These are phyloP conservation scores for Nasturtium officinale DNA, from an alignment of 345 rosid species.

Conservation along the genomic window DNA sequence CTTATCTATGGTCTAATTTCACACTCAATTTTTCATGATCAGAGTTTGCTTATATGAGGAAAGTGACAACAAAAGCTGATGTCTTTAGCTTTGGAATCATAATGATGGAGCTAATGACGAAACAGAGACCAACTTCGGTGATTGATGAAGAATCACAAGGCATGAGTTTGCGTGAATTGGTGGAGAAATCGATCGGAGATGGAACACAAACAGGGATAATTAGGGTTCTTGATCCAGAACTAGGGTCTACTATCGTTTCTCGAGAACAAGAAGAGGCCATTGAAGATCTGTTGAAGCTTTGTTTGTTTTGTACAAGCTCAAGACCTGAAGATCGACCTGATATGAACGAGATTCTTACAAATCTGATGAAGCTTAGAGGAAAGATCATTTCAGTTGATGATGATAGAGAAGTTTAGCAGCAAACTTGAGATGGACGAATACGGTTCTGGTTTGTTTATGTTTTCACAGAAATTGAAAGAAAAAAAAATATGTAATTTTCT, in stretches of 20 bases:
- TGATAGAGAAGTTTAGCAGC: neutral
- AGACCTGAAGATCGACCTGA: slow-evolving; percentile 69
- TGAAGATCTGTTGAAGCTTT: slow-evolving; percentile 50
- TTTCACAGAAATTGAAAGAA: neutral
- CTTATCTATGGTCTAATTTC: neutral
- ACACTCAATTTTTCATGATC: slow-evolving; percentile 18
- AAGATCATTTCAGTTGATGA: neutral
- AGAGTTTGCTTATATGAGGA: slow-evolving; percentile 90
- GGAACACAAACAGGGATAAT: slow-evolving; percentile 43
- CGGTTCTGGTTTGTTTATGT: neutral
- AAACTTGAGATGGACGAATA: neutral
- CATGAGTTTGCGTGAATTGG: slow-evolving; percentile 55
- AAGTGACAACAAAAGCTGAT: slow-evolving; percentile 76
- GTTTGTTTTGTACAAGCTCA: slow-evolving; percentile 59
- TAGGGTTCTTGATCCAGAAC: slow-evolving; percentile 35
- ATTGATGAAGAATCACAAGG: slow-evolving; percentile 52
- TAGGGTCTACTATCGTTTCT: neutral
- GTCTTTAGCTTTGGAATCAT: slow-evolving; percentile 80
- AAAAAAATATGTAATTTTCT: too few relatives aligned
- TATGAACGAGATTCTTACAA: slow-evolving; percentile 60
- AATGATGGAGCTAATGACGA: slow-evolving; percentile 73
- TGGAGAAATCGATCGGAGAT: slow-evolving; percentile 51
- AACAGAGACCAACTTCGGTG: slow-evolving; percentile 72
- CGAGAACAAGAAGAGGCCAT: slow-evolving; percentile 15
- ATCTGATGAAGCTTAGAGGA: slow-evolving; percentile 52